A percentile compares a stretch with the other conserved stretches of the same genome.
phyloP scores from a whole-genome alignment of 2,329 filamentous ascomycete genomes.

The Amauroascus niger region DNA sequence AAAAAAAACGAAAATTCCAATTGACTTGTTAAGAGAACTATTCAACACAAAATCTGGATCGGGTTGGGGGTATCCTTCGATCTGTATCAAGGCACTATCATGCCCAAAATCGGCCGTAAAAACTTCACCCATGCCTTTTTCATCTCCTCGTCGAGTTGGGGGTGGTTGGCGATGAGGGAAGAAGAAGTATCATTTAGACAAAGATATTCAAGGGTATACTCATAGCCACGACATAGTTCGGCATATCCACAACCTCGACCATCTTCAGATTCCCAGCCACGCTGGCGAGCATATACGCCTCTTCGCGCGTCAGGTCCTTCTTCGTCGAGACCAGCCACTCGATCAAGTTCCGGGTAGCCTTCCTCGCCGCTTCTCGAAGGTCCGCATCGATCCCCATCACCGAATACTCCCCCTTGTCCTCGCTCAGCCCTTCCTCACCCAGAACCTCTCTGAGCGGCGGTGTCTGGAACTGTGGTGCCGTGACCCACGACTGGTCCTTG shows the following conservation, averaged over 20 bases:
- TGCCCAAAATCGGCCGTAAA: background rate
- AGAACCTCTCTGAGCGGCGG: constrained; percentile 19
- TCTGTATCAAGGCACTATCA: too few relatives aligned
- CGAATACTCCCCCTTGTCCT: constrained; percentile 38
- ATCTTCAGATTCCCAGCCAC: constrained; percentile 45
- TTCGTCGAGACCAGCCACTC: constrained; percentile 42
- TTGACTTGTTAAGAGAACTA: too few relatives aligned
- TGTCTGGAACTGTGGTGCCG: constrained; percentile 42
- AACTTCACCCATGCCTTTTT: too few relatives aligned
- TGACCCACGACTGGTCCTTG: constrained; percentile 40
- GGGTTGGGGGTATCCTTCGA: background rate
- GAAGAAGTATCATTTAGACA: too few relatives aligned
- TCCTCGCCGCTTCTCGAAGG: constrained; percentile 41
- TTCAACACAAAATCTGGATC: too few relatives aligned
- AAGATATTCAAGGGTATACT: constrained; percentile 44
- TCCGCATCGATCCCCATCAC: constrained; percentile 42
- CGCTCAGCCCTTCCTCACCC: constrained; percentile 20
- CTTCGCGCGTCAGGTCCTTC: constrained; percentile 38
- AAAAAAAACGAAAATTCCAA: too few relatives aligned
- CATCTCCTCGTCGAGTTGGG: too few relatives aligned
- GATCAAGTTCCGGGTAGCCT: constrained; percentile 42
- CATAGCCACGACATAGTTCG: constrained; percentile 45
- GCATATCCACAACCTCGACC: constrained; percentile 47
- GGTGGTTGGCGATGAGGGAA: too few relatives aligned
- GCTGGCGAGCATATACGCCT: constrained; percentile 46